These are phyloP conservation scores for Pythium folliculosum DNA, from an alignment of 352 stramenopile species.

Conservation along the genomic window DNA sequence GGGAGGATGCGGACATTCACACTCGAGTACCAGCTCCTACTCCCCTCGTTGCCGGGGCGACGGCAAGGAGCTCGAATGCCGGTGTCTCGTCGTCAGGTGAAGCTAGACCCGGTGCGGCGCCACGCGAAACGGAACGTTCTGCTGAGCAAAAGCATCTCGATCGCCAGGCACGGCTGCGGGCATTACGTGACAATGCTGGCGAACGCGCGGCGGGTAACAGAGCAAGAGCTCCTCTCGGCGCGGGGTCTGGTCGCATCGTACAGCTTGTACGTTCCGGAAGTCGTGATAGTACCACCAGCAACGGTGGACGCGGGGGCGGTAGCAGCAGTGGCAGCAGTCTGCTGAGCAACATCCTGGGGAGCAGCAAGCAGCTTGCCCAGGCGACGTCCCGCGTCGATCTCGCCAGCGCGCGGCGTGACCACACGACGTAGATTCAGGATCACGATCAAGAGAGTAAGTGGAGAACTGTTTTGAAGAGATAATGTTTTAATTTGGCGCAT, in stretches of 20 bases:
- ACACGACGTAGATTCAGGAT: conserved; percentile 33
- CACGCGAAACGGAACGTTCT: conserved; percentile 11
- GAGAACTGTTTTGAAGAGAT: background rate
- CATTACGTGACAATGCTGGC: conserved; percentile 9
- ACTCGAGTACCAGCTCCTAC: background rate
- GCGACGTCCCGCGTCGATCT: conserved; percentile 72
- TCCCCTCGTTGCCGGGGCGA: background rate
- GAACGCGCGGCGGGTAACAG: background rate
- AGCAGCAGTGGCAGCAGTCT: conserved; percentile 27
- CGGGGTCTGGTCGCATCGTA: conserved; percentile 22
- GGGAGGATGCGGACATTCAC: background rate
- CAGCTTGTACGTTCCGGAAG: conserved; percentile 21
- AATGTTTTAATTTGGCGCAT: background rate
- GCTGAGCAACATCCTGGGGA: conserved; percentile 68
- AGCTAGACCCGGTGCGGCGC: background rate
- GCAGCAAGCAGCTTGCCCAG: conserved; percentile 57
- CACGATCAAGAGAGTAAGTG: background rate
- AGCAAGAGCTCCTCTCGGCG: background rate
- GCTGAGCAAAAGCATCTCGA: conserved; percentile 31
- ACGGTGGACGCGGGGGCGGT: background rate
- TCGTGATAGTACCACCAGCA: background rate
- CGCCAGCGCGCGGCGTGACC: conserved; percentile 36
- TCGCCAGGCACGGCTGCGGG: conserved; percentile 25
- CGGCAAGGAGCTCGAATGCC: background rate
- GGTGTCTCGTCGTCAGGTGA: background rate